Evolutionary conservation across 2,329 filamentous ascomycete species (phyloP), one percentile per base, ranked within the genome.

Genomic region (Westerdykella ornata): DNA sequence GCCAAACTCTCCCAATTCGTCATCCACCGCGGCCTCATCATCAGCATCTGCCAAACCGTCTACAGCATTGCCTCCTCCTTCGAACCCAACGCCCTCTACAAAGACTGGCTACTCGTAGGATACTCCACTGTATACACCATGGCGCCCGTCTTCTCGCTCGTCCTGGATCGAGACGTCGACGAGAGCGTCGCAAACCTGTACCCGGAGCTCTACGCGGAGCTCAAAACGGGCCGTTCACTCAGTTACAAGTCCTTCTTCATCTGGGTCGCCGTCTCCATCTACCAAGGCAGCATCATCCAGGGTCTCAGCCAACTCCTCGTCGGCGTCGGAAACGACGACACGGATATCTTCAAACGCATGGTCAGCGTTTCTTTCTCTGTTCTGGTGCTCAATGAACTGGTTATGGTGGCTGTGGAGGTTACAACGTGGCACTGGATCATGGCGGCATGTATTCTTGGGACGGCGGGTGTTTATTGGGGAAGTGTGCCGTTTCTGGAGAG

Each of bases 1-100:
- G 92, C 92, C 19, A 98, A 98, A 69, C 78, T 98, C 17, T 88
- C 87, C 1, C 94, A 97, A 65, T 98, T 98, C 66, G 90, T 98
- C 56, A 98, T 98, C 56, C 94, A 98, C 63, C 85, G 92, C 57
- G 92, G 92, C 38, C 73, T 98, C 34, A 95, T 98, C 58, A 94
- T 98, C 59, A 84, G 81, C 40, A 88, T 97, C 19, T 96, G 89
- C 57, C 92, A 98, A 70, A 97, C 92, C 1, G 88, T 98, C 76
- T 98, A 90, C 72, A 94, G 86, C 63, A 94, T 97, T 47, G 89
- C 90, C 5, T 84, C 87, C 44, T 80, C 84, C 46, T 96, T 96
- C 61, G 88, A 96, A 63, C 94, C 92, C 0, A 88, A 94, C 55
- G 92, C 90, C 20, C 72, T 98, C 7, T 98, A 97, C 73, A 51